A percentile compares a stretch with the other conserved stretches of the same genome.
Evolutionary conservation across 305 asterid species (phyloP).

Genomic region (Fraxinus ornus): DNA sequence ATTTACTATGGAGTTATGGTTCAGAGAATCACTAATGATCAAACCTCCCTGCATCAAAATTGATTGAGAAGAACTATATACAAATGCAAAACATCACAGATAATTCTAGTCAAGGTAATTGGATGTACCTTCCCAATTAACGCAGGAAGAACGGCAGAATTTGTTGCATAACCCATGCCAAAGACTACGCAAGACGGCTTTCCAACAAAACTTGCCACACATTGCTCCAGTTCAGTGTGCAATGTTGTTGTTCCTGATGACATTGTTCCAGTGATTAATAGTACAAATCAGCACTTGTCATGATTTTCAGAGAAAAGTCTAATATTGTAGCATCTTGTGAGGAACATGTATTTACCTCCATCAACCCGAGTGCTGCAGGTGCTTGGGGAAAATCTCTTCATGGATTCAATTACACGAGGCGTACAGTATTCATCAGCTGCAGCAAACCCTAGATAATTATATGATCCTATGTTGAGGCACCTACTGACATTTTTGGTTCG

Average conservation of each 20-base stretch:
- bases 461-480: conserved; percentile 96
- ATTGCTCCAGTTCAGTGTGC: conserved; percentile 79
- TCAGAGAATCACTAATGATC: conserved; percentile 93
- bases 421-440: conserved; percentile 99
- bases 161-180: background rate
- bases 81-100: background rate
- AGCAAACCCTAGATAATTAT: conserved; percentile 97
- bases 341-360: conserved; percentile 68
- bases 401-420: conserved; percentile 86
- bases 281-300: conserved; percentile 3
- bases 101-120: conserved; percentile 6
- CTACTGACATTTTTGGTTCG: conserved; percentile 61
- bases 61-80: background rate
- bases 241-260: conserved; percentile 69
- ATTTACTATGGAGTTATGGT: conserved; percentile 95
- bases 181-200: background rate
- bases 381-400: conserved; percentile 79
- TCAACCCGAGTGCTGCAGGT: conserved; percentile 95
- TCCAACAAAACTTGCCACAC: conserved; percentile 53
- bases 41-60: conserved; percentile 67
- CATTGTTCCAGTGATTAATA: background rate
- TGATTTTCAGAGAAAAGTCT: conserved; percentile 7
- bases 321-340: conserved; percentile 2
- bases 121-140: conserved; percentile 70
- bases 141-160: conserved; percentile 85